Conservation (phyloP, 768 basidiomycete species). For the Leucocoprinus leucothites region DNA sequence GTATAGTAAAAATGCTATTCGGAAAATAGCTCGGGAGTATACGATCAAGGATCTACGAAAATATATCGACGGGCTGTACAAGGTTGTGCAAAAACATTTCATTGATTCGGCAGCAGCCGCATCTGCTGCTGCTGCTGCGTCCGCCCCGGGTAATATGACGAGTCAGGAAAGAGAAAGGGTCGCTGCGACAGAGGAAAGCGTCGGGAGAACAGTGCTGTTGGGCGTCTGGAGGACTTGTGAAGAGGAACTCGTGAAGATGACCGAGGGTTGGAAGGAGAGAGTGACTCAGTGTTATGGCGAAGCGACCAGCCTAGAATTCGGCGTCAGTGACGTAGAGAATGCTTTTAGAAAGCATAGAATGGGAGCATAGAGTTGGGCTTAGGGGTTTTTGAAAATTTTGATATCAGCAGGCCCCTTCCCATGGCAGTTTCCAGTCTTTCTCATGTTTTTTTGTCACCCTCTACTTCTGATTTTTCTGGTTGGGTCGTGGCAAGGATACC, state of each 20-base stretch:
- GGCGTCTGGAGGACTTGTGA: slow-evolving; percentile 93
- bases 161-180: slow-evolving; percentile 2
- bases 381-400: not conserved
- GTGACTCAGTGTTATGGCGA: slow-evolving; percentile 82
- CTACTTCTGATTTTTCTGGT: not conserved
- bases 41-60: slow-evolving; percentile 88
- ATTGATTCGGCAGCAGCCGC: slow-evolving; percentile 73
- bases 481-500: not conserved
- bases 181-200: slow-evolving; percentile 4
- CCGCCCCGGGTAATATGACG: slow-evolving; percentile 3
- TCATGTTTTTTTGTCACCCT: not conserved
- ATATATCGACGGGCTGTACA: slow-evolving; percentile 79
- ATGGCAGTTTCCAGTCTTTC: not conserved
- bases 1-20: slow-evolving; percentile 76
- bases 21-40: slow-evolving; percentile 83
- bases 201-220: slow-evolving; percentile 47
- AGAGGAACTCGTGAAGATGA: slow-evolving; percentile 73
- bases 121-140: slow-evolving; percentile 44
- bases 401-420: not conserved
- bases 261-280: slow-evolving; percentile 61
- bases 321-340: slow-evolving; percentile 67
- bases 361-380: slow-evolving; percentile 11
- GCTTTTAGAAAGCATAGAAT: slow-evolving; percentile 70
- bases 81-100: slow-evolving; percentile 96
- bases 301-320: slow-evolving; percentile 69